Evolutionary conservation across 2,329 filamentous ascomycete genomes (phyloP).

Genomic region (Hypoxylon rubiginosum): DNA sequence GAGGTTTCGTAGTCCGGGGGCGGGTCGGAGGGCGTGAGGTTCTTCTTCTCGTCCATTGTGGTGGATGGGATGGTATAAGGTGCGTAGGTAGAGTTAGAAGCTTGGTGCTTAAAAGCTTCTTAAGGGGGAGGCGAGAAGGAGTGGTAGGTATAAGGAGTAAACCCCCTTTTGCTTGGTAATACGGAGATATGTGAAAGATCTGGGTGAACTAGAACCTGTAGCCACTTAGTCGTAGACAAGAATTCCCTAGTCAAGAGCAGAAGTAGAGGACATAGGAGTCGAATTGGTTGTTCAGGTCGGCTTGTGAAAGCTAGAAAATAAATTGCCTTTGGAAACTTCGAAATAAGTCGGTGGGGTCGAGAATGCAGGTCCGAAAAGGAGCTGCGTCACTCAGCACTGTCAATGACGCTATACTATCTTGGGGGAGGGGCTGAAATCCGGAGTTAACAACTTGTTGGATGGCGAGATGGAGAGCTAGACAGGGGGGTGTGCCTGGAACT

Average conservation of each 20-base stretch:
- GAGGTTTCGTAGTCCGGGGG: conserved; percentile 63
- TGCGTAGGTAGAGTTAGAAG: not conserved
- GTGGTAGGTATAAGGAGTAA: not conserved
- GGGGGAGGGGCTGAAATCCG: conserved; percentile 30
- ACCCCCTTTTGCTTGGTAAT: not conserved
- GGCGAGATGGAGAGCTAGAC: conserved; percentile 10
- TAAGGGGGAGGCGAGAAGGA: not conserved
- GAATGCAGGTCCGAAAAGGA: conserved; percentile 26
- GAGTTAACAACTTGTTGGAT: conserved; percentile 11
- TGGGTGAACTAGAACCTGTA: not conserved
- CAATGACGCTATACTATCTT: conserved; percentile 12
- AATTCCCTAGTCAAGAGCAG: not conserved
- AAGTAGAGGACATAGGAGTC: not conserved
- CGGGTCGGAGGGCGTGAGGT: conserved; percentile 53
- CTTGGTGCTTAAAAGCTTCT: not conserved
- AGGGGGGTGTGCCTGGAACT: conserved; percentile 16
- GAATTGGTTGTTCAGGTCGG: conserved; percentile 1
- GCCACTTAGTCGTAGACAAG: not conserved
- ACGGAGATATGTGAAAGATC: not conserved
- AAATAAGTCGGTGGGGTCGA: conserved; percentile 19
- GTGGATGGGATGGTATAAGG: not conserved
- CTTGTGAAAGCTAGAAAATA: not conserved
- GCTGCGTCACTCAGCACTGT: conserved; percentile 32
- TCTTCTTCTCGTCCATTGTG: conserved; percentile 45
- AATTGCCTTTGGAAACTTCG: conserved; percentile 5